Evolutionary conservation across 345 rosid species (phyloP).

Genomic region (Eucalyptus marginata): DNA sequence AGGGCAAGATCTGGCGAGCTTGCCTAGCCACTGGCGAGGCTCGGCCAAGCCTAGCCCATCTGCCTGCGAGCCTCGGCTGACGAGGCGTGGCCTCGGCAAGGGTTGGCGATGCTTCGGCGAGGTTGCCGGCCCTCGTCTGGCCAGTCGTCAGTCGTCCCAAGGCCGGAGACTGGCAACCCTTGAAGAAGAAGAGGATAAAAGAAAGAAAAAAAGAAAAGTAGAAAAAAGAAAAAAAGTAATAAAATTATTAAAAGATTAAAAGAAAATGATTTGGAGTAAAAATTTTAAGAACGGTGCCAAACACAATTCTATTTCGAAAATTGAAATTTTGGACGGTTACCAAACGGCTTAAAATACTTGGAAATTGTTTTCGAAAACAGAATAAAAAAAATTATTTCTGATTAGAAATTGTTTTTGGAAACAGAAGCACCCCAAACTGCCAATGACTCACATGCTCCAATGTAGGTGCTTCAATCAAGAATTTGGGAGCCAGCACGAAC

Average conservation of each 20-base stretch:
- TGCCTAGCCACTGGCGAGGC: too few relatives aligned
- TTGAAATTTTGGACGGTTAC: too few relatives aligned
- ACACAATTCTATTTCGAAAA: accelerated
- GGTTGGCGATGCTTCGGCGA: accelerated
- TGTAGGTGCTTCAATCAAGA: accelerated
- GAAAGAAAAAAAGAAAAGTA: too few relatives aligned
- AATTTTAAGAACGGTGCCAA: too few relatives aligned
- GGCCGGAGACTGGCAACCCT: accelerated
- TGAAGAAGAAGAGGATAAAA: too few relatives aligned
- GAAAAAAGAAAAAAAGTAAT: too few relatives aligned
- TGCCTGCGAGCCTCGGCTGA: accelerated
- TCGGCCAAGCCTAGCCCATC: accelerated
- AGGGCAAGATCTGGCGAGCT: accelerated
- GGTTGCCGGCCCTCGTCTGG: accelerated
- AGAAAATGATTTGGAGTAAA: too few relatives aligned
- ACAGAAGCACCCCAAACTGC: accelerated
- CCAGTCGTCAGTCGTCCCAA: accelerated
- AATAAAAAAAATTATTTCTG: too few relatives aligned
- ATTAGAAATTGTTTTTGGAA: too few relatives aligned
- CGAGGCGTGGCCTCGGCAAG: accelerated
- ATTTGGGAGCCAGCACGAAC: accelerated
- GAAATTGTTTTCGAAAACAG: accelerated
- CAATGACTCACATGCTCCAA: too few relatives aligned
- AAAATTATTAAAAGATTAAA: too few relatives aligned
- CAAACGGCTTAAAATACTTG: accelerated